These are phyloP conservation scores for Raphidocelis subcapitata DNA, from an alignment of 139 green algal species.

Conservation along the genomic window DNA sequence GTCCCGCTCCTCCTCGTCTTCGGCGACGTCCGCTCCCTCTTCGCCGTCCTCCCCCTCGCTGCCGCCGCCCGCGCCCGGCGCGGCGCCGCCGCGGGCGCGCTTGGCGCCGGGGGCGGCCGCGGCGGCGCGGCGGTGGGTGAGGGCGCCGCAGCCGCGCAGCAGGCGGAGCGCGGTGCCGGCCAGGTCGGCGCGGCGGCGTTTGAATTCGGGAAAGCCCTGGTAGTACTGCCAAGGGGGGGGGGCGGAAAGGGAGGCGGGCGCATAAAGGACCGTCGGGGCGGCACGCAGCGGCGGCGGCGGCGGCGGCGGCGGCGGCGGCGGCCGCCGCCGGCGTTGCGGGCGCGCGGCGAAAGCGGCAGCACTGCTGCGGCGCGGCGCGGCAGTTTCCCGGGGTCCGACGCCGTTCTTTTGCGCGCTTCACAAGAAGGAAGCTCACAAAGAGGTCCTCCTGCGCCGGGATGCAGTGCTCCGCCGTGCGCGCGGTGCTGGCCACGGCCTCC, in stretches of 20 bases:
- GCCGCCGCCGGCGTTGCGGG: neutral
- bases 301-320: neutral
- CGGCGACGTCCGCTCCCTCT: constrained; percentile 5
- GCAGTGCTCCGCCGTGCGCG: neutral
- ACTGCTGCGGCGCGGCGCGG: neutral
- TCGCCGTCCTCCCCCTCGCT: no score
- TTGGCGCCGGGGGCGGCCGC: neutral
- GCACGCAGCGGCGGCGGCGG: neutral
- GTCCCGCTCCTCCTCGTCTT: constrained; percentile 43
- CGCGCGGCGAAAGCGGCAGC: neutral
- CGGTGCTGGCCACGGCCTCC: constrained; percentile 2
- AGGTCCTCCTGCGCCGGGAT: constrained; percentile 14
- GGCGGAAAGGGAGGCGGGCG: no score
- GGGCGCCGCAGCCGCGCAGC: constrained; percentile 8
- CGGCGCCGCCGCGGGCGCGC: neutral
- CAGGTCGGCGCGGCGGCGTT: neutral
- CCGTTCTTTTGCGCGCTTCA: neutral
- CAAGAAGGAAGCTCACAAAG: constrained; percentile 16
- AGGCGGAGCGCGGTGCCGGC: constrained; percentile 2
- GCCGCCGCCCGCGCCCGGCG: neutral
- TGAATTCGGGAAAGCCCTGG: constrained; percentile 34
- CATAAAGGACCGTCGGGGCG: neutral
- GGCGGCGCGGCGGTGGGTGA: neutral
- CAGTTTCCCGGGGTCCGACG: neutral
- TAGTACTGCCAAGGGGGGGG: constrained; percentile 35